A percentile compares a stretch with the other conserved stretches of the same genome.
phyloP scores from a whole-genome alignment of 1,284 basidiomycete species.

The Boletus sp. region DNA sequence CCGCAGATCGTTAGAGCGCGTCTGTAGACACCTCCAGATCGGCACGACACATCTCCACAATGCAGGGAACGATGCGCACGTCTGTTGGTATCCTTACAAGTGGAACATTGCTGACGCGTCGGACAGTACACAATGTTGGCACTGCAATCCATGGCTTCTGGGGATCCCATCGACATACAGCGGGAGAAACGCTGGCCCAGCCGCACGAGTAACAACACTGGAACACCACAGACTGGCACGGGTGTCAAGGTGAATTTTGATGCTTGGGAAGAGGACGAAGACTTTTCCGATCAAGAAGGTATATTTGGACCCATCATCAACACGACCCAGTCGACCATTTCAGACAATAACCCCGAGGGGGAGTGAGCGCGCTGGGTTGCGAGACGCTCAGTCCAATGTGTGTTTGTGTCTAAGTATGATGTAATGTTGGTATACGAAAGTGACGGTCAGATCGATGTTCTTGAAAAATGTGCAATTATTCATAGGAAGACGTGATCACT shows the following conservation, averaged over 20 bases:
- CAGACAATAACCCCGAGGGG: conserved; percentile 3
- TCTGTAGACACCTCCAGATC: conserved; percentile 60
- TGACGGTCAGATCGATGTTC: conserved; percentile 3
- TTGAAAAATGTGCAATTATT: neutral
- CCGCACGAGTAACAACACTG: conserved; percentile 34
- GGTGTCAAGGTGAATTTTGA: conserved; percentile 56
- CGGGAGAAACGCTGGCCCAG: conserved; percentile 73
- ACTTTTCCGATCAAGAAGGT: conserved; percentile 55
- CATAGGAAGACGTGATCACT: conserved; percentile 20
- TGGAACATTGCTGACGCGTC: neutral
- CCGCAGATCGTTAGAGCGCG: conserved; percentile 51
- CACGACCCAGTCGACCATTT: conserved; percentile 1
- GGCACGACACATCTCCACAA: conserved; percentile 63
- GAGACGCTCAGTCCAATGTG: neutral
- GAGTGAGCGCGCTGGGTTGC: conserved; percentile 4
- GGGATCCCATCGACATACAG: conserved; percentile 65
- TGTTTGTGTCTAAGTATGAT: conserved; percentile 8
- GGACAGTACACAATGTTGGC: conserved; percentile 64
- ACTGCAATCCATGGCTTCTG: conserved; percentile 62
- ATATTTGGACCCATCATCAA: conserved; percentile 35
- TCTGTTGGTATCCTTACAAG: conserved; percentile 34
- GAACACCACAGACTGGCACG: conserved; percentile 23
- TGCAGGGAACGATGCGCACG: conserved; percentile 81
- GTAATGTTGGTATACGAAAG: conserved; percentile 8
- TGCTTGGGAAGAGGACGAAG: conserved; percentile 57